Evolutionary conservation across 2,329 filamentous ascomycete genomes (phyloP), one percentile per base, ranked within the genome.

Genomic region (Alternaria postmessia): DNA sequence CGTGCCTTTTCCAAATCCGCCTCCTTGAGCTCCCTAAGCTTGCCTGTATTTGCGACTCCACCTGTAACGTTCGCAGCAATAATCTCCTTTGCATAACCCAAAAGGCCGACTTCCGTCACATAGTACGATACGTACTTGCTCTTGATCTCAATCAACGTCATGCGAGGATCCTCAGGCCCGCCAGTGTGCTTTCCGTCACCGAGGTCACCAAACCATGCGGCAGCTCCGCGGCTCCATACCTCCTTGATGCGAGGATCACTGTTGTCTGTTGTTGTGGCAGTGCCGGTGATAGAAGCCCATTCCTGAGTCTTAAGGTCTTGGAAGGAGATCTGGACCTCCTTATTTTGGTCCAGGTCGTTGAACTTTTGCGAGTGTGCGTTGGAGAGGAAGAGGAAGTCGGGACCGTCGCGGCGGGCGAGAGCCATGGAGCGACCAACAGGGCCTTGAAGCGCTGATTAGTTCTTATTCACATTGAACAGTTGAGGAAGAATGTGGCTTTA

Each of bases 331-430:
- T 81, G 78, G 52, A 79, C 76, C 63, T 80, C 78, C 22, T 76
- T 76, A 70, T 79, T 80, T n/a, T 75, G 55, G 8, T 76, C 64
- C 9, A 85, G 70, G 66, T 85, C 83, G 48, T 74, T 65, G 71
- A 84, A 82, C 51, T 85, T 85, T 51, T 77, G 66, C 46, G 78
- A 80, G 75, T 84, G 75, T 26, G 67, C 72, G 75, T 85, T 85
- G 69, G 81, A 73, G 47, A 85, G 78, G 76, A 83, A 84, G 65
- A 84, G 78, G 69, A 84, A 82, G 70, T 85, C 82, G 7, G 82
- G 82, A 11, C 83, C 83, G 51, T 68, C 65, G 53, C 92, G 77
- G 89, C 92, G 81, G 54, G 81, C 80, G 26, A 83, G 69, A 46
- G 79, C 81, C 83, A 85, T 85, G 56, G 80, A 80, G 61, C 83